A percentile compares a stretch with the other conserved stretches of the same genome.
These are phyloP conservation scores for Trichoderma afroharzianum DNA, from an alignment of 2,329 filamentous ascomycete species.

Conservation along the genomic window DNA sequence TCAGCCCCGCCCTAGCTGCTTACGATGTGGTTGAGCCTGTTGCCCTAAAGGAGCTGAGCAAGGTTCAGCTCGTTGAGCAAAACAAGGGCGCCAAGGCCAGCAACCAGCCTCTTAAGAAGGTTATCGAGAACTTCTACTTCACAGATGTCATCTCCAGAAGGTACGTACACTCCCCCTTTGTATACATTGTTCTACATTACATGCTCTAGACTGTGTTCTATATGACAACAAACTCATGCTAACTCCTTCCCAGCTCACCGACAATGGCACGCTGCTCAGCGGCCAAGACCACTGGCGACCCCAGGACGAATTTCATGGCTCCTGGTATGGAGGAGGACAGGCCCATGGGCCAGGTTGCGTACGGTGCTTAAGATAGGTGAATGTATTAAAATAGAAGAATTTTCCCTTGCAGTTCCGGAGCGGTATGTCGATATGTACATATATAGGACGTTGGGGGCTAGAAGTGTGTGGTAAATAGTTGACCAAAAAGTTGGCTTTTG, in stretches of 20 bases:
- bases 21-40: constrained; percentile 90
- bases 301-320: constrained; percentile 76
- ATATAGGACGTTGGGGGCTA: constrained; percentile 33
- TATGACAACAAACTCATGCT: constrained; percentile 17
- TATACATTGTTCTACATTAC: background rate
- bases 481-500: constrained; percentile 1
- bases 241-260: constrained; percentile 65
- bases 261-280: constrained; percentile 98
- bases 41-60: constrained; percentile 71
- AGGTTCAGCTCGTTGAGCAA: constrained; percentile 91
- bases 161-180: constrained; percentile 47
- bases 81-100: constrained; percentile 82
- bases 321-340: constrained; percentile 62
- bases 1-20: constrained; percentile 81
- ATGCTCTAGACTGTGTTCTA: background rate
- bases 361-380: constrained; percentile 43
- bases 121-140: constrained; percentile 96
- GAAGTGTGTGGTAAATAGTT: constrained; percentile 25
- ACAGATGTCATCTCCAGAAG: constrained; percentile 96
- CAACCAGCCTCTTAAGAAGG: constrained; percentile 72
- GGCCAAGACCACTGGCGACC: constrained; percentile 78
- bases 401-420: constrained; percentile 27
- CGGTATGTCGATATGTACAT: constrained; percentile 38
- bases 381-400: constrained; percentile 37
- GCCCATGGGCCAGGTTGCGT: constrained; percentile 59